Percentiles rank a stretch among this genome's conserved stretches.
phyloP scores from a whole-genome alignment of 768 basidiomycete species.

The Boletus rex-veris region DNA sequence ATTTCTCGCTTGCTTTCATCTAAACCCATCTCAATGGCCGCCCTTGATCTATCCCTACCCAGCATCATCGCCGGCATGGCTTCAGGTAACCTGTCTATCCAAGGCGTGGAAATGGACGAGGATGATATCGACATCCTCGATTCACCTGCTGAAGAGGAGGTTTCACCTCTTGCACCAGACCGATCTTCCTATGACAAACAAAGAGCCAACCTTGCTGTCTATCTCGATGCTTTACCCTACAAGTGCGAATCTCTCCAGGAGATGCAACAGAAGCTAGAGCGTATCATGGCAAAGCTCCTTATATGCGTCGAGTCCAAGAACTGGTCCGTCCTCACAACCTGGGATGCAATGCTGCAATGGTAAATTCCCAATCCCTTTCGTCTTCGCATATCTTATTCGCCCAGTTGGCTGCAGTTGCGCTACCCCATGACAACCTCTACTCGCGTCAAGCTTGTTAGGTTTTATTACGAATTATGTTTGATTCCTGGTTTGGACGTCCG shows the following conservation, averaged over 20 bases:
- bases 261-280: constrained; percentile 67
- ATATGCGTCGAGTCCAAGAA: constrained; percentile 72
- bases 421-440: constrained; percentile 70
- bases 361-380: constrained; percentile 27
- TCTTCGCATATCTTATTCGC: constrained; percentile 5
- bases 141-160: constrained; percentile 38
- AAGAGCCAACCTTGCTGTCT: constrained; percentile 56
- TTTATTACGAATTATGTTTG: constrained; percentile 79
- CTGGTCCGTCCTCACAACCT: constrained; percentile 69
- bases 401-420: constrained; percentile 76
- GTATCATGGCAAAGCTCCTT: constrained; percentile 64
- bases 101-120: constrained; percentile 49
- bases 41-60: constrained; percentile 18
- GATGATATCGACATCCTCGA: constrained; percentile 49
- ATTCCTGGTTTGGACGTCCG: constrained; percentile 74
- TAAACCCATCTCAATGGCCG: constrained; percentile 18
- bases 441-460: constrained; percentile 64
- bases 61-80: constrained; percentile 26
- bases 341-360: constrained; percentile 83
- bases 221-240: constrained; percentile 69
- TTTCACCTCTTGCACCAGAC: constrained; percentile 18
- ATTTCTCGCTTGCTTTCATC: constrained; percentile 17
- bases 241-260: constrained; percentile 65
- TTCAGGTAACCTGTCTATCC: constrained; percentile 21
- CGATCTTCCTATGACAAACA: constrained; percentile 53